Evolutionary conservation across 352 stramenopile genomes (phyloP).

Genomic region (Globisporangium nodosum): DNA sequence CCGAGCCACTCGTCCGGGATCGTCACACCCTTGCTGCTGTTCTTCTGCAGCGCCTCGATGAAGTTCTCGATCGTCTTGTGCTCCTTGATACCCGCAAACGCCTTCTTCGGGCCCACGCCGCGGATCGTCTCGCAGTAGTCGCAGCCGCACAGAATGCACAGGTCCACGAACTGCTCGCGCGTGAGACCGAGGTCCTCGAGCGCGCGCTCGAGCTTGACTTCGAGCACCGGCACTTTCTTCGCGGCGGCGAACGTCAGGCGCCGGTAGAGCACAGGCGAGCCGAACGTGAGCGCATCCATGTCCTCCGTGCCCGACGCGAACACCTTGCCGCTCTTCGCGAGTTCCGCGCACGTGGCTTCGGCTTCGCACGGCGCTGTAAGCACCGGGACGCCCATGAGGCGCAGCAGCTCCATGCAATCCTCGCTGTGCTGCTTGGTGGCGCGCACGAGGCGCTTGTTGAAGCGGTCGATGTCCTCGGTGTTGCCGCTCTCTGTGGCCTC

Average conservation of each 20-base stretch:
- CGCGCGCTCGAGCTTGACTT: conserved; percentile 89
- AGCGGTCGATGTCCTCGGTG: conserved; percentile 91
- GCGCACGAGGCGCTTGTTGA: conserved; percentile 89
- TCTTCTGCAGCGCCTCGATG: conserved; percentile 86
- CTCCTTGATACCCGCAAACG: conserved; percentile 95
- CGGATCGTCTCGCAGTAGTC: conserved; percentile 98
- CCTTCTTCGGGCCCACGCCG: conserved; percentile 97
- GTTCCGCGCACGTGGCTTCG: conserved; percentile 95
- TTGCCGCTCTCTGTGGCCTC: conserved; percentile 80
- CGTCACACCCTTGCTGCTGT: conserved; percentile 75
- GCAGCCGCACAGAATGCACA: conserved; percentile 98
- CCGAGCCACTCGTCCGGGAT: conserved; percentile 84
- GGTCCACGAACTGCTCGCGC: conserved; percentile 96
- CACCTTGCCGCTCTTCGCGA: conserved; percentile 91
- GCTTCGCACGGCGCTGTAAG: conserved; percentile 97
- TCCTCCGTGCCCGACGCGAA: conserved; percentile 97
- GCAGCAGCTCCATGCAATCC: conserved; percentile 90
- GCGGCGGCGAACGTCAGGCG: conserved; percentile 84
- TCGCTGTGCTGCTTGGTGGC: conserved; percentile 91
- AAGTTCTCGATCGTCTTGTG: conserved; percentile 95
- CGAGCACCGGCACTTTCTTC: conserved; percentile 89
- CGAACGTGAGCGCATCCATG: conserved; percentile 99
- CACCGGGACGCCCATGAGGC: conserved; percentile 96
- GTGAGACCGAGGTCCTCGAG: conserved; percentile 92
- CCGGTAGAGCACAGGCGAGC: conserved; percentile 93